Evolutionary conservation across 2,329 filamentous ascomycete genomes (phyloP).

Genomic region (Fusarium sp.): DNA sequence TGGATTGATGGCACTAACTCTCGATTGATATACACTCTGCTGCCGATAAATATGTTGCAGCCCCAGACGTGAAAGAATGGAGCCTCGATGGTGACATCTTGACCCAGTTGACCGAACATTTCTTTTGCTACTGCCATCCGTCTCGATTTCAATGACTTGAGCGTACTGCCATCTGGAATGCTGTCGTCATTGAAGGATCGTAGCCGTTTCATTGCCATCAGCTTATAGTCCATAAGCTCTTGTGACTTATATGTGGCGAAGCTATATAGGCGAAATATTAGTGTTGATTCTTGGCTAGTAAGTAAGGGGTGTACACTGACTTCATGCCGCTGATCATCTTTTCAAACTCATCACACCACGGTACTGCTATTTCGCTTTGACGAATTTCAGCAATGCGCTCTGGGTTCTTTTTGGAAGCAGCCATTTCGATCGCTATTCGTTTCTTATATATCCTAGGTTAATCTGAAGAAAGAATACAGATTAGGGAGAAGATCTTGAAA

Average conservation of each 20-base stretch:
- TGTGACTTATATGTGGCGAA: background rate
- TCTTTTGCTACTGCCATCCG: conserved; percentile 16
- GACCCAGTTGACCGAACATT: conserved; percentile 4
- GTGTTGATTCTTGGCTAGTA: background rate
- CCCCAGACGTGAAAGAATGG: conserved; percentile 29
- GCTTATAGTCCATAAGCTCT: conserved; percentile 4
- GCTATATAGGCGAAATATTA: background rate
- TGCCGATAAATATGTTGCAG: conserved; percentile 18
- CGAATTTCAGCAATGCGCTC: conserved; percentile 12
- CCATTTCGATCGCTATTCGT: conserved; percentile 1
- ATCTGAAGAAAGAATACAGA: too few species aligned
- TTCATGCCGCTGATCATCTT: conserved; percentile 33
- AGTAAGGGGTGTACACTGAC: background rate
- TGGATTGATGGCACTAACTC: background rate
- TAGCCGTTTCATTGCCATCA: background rate
- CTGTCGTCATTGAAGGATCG: conserved; percentile 12
- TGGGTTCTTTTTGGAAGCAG: conserved; percentile 2
- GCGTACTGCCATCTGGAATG: conserved; percentile 4
- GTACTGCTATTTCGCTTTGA: conserved; percentile 8
- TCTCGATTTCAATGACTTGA: conserved; percentile 1
- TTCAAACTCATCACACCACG: conserved; percentile 26
- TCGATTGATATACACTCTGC: conserved; percentile 22
- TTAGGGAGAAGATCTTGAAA: too few species aligned
- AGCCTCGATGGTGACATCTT: conserved; percentile 1
- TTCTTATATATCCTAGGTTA: background rate